Evolutionary conservation across 805 yeast genomes (phyloP).

Genomic region (Yueomyces sp.): DNA sequence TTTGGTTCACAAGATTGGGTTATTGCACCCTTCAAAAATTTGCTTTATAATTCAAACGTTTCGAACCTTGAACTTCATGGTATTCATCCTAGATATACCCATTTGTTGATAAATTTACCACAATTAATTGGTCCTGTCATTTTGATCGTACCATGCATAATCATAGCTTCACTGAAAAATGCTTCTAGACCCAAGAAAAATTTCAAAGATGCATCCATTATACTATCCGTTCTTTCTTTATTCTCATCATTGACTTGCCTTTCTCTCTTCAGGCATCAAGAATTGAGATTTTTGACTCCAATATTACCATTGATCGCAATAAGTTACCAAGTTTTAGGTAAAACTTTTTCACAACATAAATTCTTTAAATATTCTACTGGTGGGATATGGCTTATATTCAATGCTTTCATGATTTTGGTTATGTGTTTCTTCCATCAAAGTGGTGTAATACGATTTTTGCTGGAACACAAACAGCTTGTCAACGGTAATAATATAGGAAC

Average conservation of each 20-base stretch:
- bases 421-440: slow-evolving; percentile 86
- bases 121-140: slow-evolving; percentile 70
- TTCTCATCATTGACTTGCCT: slow-evolving; percentile 48
- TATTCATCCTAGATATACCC: slow-evolving; percentile 65
- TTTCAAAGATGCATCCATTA: slow-evolving; percentile 9
- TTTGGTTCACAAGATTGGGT: slow-evolving; percentile 15
- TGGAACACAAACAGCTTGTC: slow-evolving; percentile 7
- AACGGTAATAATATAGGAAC: slow-evolving; percentile 17
- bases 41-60: slow-evolving; percentile 49
- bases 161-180: not conserved
- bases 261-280: slow-evolving; percentile 83
- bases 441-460: slow-evolving; percentile 64
- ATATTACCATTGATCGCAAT: slow-evolving; percentile 56
- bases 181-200: not conserved
- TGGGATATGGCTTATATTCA: slow-evolving; percentile 49
- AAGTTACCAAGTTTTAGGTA: slow-evolving; percentile 5
- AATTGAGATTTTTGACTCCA: slow-evolving; percentile 76
- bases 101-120: slow-evolving; percentile 63
- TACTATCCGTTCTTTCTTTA: slow-evolving; percentile 43
- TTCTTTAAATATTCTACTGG: slow-evolving; percentile 30
- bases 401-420: slow-evolving; percentile 39
- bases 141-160: slow-evolving; percentile 22
- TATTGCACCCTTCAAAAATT: slow-evolving; percentile 59
- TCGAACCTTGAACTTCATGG: slow-evolving; percentile 69
- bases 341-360: slow-evolving; percentile 14